Base-by-base conservation (phyloP, 23 red algal genomes). In the Agarophyton chilense region DNA sequence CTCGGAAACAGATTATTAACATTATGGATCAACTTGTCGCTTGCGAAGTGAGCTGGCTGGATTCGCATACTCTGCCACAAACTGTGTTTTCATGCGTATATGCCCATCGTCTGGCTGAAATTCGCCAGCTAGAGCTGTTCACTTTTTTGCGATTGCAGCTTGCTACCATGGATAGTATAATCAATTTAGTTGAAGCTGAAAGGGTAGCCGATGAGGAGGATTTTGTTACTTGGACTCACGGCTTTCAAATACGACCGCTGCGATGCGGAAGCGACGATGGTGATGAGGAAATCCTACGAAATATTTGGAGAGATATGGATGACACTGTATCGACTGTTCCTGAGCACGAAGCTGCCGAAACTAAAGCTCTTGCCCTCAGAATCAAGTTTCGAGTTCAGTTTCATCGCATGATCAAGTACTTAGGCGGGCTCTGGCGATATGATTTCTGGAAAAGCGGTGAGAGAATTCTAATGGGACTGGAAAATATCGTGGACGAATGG, bases 41-140 rank as follows among this genome's bases (percentile, higher is more conserved):
- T 1, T 82, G 88, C 41, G 55, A 77, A 28, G 74, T 82, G 75
- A 91, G 76, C 33, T 91, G 88, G 88, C 38, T 91, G 16, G 76
- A 91, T 39, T 72, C 75, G 1, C 88, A 91, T 76, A 82, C 74
- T 61, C 22, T 91, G 24, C 88, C 88, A 12, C 88, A 91, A 71
- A 91, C 88, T 46, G 88, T 91, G 64, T 91, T 91, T 55, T 81
- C 88, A 35, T 91, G 88, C 46, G 77, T 91, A 42, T 91, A 91
- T 71, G 35, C 88, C 16, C 88, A 91, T 3, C 88, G 74, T 68
- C 33, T 82, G 16, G 21, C 56, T 17, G 74, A 91, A 44, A 82
- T 91, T 42, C 74, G 73, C 7, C 88, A 75, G 26, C 26, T 82
- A 19, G 88, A 91, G 36, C 70, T 91, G 4, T 67, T 82, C 43